phyloP scores from a whole-genome alignment of 228 moss, liverwort and hornwort genomes.

The Sphagnum fallax region DNA sequence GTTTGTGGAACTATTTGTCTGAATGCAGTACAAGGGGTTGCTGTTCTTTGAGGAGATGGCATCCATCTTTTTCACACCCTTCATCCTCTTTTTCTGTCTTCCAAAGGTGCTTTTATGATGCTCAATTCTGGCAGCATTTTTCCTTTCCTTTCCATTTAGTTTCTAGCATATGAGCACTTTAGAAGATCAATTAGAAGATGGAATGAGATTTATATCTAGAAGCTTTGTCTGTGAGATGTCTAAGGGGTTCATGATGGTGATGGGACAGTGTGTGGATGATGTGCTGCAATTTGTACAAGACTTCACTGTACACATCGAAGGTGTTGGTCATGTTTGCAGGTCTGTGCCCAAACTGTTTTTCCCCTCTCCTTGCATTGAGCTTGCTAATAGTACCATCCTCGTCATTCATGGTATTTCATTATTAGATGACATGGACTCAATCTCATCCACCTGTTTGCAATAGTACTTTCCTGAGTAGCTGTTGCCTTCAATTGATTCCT shows the following conservation, averaged over 20 bases:
- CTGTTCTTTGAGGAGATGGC: constrained; percentile 91
- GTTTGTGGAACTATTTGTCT: not conserved
- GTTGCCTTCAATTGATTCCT: too few relatives aligned
- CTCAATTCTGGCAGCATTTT: too few relatives aligned
- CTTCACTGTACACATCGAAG: constrained; percentile 83
- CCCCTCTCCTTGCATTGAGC: not conserved
- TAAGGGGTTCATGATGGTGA: constrained; percentile 1
- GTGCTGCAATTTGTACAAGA: constrained; percentile 85
- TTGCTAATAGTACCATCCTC: too few relatives aligned
- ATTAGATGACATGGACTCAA: too few relatives aligned
- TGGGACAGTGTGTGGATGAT: constrained; percentile 89
- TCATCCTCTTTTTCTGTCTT: constrained; percentile 86
- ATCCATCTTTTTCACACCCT: constrained; percentile 92
- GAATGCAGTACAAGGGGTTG: constrained; percentile 70
- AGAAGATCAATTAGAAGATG: too few relatives aligned
- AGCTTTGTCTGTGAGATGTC: not conserved
- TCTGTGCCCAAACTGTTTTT: constrained; percentile 12
- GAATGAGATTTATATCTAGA: too few relatives aligned
- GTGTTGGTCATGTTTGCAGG: constrained; percentile 99
- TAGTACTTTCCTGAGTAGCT: too few relatives aligned
- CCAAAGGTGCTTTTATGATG: constrained; percentile 55
- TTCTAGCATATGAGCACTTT: too few relatives aligned
- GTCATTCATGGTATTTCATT: too few relatives aligned
- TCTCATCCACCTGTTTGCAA: too few relatives aligned
- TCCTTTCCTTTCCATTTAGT: too few relatives aligned